phyloP scores from a whole-genome alignment of 225 moss, liverwort and hornwort genomes.

The Climacium dendroides region DNA sequence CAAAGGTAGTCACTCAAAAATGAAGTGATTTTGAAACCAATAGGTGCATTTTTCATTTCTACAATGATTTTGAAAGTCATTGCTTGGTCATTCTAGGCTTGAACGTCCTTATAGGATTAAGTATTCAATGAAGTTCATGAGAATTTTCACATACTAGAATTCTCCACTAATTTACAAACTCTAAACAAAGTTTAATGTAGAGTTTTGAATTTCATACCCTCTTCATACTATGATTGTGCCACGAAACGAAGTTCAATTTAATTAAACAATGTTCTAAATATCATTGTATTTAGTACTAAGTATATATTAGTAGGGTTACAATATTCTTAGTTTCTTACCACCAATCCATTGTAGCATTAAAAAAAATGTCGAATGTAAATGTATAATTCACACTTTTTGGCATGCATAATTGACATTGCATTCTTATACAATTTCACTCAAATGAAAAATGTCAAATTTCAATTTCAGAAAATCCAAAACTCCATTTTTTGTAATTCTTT shows the following conservation, averaged over 20 bases:
- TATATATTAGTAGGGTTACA: background rate
- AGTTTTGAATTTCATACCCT: background rate
- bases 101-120: background rate
- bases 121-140: background rate
- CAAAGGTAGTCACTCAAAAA: background rate
- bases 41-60: background rate
- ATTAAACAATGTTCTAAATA: background rate
- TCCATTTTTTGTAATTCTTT: background rate
- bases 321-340: background rate
- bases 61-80: too few species aligned
- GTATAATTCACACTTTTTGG: background rate
- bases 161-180: accelerated
- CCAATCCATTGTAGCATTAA: background rate
- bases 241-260: background rate
- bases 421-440: background rate
- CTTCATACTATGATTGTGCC: background rate
- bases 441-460: background rate
- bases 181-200: background rate
- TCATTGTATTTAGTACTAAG: background rate
- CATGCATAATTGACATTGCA: background rate
- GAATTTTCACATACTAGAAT: background rate
- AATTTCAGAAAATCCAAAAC: background rate
- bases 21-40: background rate
- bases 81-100: background rate
- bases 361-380: background rate